Conservation (phyloP, 257 asterid genomes). For the Nicotiana obtusifolia region DNA sequence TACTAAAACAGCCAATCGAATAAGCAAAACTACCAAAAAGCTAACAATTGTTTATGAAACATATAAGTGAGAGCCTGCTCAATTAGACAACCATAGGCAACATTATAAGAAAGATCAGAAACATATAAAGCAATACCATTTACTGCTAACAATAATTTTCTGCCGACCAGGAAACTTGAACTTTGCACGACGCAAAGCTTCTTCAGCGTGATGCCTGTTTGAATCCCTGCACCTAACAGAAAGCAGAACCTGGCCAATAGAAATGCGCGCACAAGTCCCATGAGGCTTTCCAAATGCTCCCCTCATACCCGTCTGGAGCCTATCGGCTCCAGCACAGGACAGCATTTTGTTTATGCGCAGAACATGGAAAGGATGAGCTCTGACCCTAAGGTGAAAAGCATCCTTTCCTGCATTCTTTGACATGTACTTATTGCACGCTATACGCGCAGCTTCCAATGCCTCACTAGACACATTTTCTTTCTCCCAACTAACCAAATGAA, state of each 20-base stretch:
- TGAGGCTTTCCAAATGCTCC: slow-evolving; percentile 38
- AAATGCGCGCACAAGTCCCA: slow-evolving; percentile 32
- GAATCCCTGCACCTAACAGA: slow-evolving; percentile 36
- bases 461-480: slow-evolving; percentile 35
- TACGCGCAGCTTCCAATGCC: slow-evolving; percentile 37
- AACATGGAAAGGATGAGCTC: slow-evolving; percentile 39
- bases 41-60: neutral
- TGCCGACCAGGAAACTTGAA: slow-evolving; percentile 42
- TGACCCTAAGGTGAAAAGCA: slow-evolving; percentile 39
- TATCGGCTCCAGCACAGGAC: slow-evolving; percentile 41
- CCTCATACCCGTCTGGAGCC: slow-evolving; percentile 44
- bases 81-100: neutral
- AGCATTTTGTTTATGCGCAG: slow-evolving; percentile 36
- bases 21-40: neutral
- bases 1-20: neutral
- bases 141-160: slow-evolving; percentile 37
- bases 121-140: slow-evolving; percentile 20
- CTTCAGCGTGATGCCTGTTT: slow-evolving; percentile 30
- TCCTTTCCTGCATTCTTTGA: slow-evolving; percentile 35
- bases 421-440: slow-evolving; percentile 42
- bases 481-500: slow-evolving; percentile 43
- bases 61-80: neutral
- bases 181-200: slow-evolving; percentile 38
- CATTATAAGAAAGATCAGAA: neutral
- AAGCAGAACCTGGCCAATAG: slow-evolving; percentile 35